phyloP scores from a whole-genome alignment of 495 filamentous ascomycete species.

The Penicillium cosmopolitanum region DNA sequence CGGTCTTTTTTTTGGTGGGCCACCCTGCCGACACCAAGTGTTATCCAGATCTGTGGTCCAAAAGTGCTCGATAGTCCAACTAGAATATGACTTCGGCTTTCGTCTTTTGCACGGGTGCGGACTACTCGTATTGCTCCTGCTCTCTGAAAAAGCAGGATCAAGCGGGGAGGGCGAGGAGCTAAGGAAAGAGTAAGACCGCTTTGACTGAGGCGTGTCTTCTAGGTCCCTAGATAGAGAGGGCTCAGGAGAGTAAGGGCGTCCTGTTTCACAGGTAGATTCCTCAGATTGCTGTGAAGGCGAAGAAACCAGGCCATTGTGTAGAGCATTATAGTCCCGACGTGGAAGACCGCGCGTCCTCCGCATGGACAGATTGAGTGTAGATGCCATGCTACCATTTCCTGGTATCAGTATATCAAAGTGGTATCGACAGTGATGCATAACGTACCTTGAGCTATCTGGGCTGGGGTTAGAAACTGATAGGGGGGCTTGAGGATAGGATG shows the following conservation, averaged over 20 bases:
- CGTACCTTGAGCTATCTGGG: too few relatives aligned
- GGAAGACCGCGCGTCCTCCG: too few relatives aligned
- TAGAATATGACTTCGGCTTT: slow-evolving; percentile 21
- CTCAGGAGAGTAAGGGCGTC: slow-evolving; percentile 17
- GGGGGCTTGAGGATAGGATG: too few relatives aligned
- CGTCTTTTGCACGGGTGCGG: slow-evolving; percentile 18
- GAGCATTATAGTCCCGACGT: too few relatives aligned
- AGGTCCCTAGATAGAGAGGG: slow-evolving; percentile 9
- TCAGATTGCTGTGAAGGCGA: too few relatives aligned
- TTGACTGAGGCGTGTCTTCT: slow-evolving; percentile 11
- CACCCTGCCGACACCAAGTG: slow-evolving; percentile 19
- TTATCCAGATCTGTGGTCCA: slow-evolving; percentile 20
- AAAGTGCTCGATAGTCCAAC: slow-evolving; percentile 19
- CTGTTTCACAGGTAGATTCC: too few relatives aligned
- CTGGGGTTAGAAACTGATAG: too few relatives aligned
- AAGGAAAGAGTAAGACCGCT: slow-evolving; percentile 18
- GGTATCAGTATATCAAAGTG: too few relatives aligned
- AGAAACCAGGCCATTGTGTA: too few relatives aligned
- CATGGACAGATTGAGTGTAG: too few relatives aligned
- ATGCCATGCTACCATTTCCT: too few relatives aligned
- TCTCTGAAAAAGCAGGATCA: slow-evolving; percentile 15
- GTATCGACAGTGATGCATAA: too few relatives aligned
- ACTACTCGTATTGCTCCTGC: slow-evolving; percentile 18
- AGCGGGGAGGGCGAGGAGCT: slow-evolving; percentile 17
- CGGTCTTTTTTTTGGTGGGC: slow-evolving; percentile 17